Conservation (phyloP, 495 filamentous ascomycete species). For the Articulospora tetracladia region DNA sequence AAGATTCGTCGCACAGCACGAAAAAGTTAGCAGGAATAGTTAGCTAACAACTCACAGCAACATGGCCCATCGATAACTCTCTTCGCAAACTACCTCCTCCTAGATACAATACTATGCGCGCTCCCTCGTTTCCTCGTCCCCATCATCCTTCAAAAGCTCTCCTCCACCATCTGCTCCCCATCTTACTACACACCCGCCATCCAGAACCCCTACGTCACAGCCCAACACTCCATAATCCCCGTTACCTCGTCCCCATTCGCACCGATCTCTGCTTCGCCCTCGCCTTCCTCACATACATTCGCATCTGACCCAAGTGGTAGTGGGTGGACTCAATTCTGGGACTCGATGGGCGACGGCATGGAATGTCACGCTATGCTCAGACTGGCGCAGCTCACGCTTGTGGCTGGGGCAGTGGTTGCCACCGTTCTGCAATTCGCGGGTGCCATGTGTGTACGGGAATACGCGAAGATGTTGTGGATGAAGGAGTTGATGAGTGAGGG, state of each 20-base stretch:
- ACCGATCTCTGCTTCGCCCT: background rate
- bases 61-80: slow-evolving; percentile 22
- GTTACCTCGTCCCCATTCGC: background rate
- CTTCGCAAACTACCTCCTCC: slow-evolving; percentile 22
- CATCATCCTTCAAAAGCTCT: slow-evolving; percentile 14
- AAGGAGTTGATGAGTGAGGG: slow-evolving; percentile 4
- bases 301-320: background rate
- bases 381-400: slow-evolving; percentile 15
- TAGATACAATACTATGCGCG: slow-evolving; percentile 22
- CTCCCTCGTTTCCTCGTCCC: slow-evolving; percentile 23
- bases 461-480: slow-evolving; percentile 18
- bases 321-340: background rate
- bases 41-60: slow-evolving; percentile 17
- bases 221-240: background rate
- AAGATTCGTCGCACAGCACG: background rate
- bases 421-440: slow-evolving; percentile 24
- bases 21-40: background rate
- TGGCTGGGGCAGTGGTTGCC: slow-evolving; percentile 15
- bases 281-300: background rate
- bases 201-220: background rate
- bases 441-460: slow-evolving; percentile 21
- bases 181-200: background rate
- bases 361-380: slow-evolving; percentile 1
- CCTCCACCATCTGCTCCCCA: slow-evolving; percentile 9
- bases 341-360: background rate